Conservation (phyloP, 2,329 filamentous ascomycete species). For the Sporothrix phasma region DNA sequence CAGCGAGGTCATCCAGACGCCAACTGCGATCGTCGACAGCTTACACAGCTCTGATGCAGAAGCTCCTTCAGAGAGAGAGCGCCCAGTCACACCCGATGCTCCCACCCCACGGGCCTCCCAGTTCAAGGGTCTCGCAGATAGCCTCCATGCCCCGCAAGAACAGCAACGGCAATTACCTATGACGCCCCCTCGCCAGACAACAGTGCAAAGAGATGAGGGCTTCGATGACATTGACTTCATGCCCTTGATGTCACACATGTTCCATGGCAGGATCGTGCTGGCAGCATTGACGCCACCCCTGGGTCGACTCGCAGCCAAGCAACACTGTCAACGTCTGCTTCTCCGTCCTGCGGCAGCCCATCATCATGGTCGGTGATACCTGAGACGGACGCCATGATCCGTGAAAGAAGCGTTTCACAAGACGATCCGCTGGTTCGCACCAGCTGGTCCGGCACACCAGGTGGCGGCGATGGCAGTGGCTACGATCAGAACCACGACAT, state of each 20-base stretch:
- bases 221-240: slow-evolving; percentile 19
- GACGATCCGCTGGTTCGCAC: slow-evolving; percentile 28
- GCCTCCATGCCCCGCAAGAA: slow-evolving; percentile 20
- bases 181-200: slow-evolving; percentile 14
- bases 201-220: slow-evolving; percentile 8
- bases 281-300: slow-evolving; percentile 24
- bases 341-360: slow-evolving; percentile 22
- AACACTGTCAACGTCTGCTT: slow-evolving; percentile 25
- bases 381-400: slow-evolving; percentile 9
- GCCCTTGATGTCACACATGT: slow-evolving; percentile 27
- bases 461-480: not conserved
- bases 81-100: not conserved
- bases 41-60: not conserved
- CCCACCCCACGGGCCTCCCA: not conserved
- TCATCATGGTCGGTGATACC: slow-evolving; percentile 2
- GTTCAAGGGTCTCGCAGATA: slow-evolving; percentile 23
- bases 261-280: slow-evolving; percentile 24
- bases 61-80: not conserved
- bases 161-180: slow-evolving; percentile 9
- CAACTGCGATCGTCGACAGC: slow-evolving; percentile 2
- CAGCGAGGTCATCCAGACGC: slow-evolving; percentile 12
- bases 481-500: slow-evolving; percentile 18
- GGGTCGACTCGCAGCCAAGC: slow-evolving; percentile 28
- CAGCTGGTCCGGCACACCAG: slow-evolving; percentile 23
- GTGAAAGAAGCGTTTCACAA: slow-evolving; percentile 9